phyloP scores from a whole-genome alignment of 2,329 filamentous ascomycete species.

The Fusarium sp. region DNA sequence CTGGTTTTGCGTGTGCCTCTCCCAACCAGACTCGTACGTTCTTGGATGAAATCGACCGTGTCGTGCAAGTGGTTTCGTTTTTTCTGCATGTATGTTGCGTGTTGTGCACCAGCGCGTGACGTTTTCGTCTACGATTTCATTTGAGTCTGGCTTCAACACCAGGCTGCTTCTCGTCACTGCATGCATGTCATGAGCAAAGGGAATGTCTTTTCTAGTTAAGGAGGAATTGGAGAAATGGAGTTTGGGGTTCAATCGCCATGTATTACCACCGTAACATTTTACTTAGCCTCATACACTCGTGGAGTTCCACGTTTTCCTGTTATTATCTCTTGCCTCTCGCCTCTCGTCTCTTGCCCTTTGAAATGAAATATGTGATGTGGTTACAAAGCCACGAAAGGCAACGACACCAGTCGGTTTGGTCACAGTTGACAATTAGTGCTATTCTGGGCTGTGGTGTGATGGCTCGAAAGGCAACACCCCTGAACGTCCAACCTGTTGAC shows the following conservation, averaged over 20 bases:
- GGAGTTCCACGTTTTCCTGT: constrained; percentile 12
- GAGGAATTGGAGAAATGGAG: constrained; percentile 36
- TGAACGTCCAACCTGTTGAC: neutral
- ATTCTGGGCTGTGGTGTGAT: neutral
- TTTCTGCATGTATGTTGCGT: constrained; percentile 42
- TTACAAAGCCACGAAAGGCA: neutral
- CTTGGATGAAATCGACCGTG: constrained; percentile 42
- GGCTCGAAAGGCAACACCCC: neutral
- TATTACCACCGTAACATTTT: constrained; percentile 35
- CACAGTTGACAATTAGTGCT: neutral
- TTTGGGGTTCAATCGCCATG: constrained; percentile 37
- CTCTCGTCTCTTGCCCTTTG: neutral
- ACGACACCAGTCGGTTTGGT: neutral
- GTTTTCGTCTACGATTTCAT: constrained; percentile 24
- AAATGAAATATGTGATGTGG: neutral
- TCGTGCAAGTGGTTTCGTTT: constrained; percentile 42
- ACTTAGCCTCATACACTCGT: constrained; percentile 23
- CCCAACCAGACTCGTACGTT: constrained; percentile 29
- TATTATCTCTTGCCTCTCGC: neutral
- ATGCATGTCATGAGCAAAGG: constrained; percentile 42
- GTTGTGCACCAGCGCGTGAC: constrained; percentile 17
- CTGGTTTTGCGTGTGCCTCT: constrained; percentile 14
- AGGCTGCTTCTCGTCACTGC: constrained; percentile 26
- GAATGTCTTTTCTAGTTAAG: constrained; percentile 34
- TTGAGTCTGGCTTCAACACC: constrained; percentile 28